These are phyloP conservation scores for Phyllosticta citribraziliensis DNA, from an alignment of 2,329 filamentous ascomycete genomes.

Conservation along the genomic window DNA sequence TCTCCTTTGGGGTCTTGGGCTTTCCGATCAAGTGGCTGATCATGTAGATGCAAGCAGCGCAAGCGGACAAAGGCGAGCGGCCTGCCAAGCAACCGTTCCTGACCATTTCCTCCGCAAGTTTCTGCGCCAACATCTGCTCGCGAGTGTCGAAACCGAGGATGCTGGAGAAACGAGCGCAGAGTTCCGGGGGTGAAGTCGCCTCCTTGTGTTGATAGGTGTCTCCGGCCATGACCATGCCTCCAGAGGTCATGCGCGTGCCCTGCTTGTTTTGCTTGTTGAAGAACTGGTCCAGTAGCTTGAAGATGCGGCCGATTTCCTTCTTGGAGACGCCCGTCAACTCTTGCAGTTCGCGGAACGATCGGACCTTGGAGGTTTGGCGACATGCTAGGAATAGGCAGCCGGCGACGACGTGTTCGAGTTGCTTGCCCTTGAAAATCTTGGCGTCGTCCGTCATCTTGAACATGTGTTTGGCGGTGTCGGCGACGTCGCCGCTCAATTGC, in stretches of 20 bases:
- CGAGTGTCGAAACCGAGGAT: slow-evolving; percentile 66
- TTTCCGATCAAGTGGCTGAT: slow-evolving; percentile 78
- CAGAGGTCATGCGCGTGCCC: slow-evolving; percentile 12
- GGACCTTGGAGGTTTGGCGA: slow-evolving; percentile 74
- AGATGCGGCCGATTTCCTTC: slow-evolving; percentile 93
- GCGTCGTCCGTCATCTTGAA: slow-evolving; percentile 92
- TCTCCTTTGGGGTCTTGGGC: slow-evolving; percentile 71
- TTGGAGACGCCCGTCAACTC: slow-evolving; percentile 87
- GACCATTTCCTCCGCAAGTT: slow-evolving; percentile 68
- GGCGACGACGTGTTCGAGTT: slow-evolving; percentile 85
- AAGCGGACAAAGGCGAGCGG: slow-evolving; percentile 85
- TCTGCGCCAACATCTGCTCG: slow-evolving; percentile 70
- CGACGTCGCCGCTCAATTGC: slow-evolving; percentile 48
- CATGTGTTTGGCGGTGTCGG: slow-evolving; percentile 85
- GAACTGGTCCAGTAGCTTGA: slow-evolving; percentile 87
- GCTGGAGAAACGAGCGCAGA: slow-evolving; percentile 84
- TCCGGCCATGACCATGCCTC: slow-evolving; percentile 38
- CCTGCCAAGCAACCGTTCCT: slow-evolving; percentile 75
- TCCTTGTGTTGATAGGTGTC: slow-evolving; percentile 60
- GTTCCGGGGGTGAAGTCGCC: slow-evolving; percentile 70
- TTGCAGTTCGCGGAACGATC: slow-evolving; percentile 91
- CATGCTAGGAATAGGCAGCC: slow-evolving; percentile 97
- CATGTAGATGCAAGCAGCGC: slow-evolving; percentile 95
- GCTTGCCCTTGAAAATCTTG: slow-evolving; percentile 91
- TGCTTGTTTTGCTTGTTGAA: slow-evolving; percentile 52